Evolutionary conservation across 148 eudicot genomes (phyloP).

Genomic region (Chenopodium quinoa): DNA sequence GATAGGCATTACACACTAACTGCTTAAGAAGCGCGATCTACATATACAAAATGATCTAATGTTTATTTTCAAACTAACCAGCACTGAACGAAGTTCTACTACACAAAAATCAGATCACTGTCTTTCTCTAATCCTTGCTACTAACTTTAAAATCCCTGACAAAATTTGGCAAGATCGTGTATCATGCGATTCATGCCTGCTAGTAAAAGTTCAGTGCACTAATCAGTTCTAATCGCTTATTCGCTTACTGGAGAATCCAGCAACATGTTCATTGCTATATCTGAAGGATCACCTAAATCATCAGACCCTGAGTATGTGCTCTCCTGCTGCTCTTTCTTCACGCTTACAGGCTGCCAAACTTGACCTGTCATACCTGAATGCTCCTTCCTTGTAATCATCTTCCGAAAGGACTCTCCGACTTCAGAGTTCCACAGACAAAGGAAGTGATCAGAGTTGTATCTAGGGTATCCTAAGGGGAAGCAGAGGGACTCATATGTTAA

Average conservation of each 20-base stretch:
- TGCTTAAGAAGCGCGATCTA: not conserved
- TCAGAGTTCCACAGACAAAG: constrained; percentile 32
- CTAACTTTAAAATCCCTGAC: not conserved
- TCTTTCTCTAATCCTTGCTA: not conserved
- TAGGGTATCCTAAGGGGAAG: constrained; percentile 9
- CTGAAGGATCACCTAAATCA: constrained; percentile 17
- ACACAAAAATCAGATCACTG: constrained; percentile 3
- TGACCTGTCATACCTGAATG: constrained; percentile 28
- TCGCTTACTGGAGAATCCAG: constrained; percentile 36
- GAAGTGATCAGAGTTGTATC: constrained; percentile 7
- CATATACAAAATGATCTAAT: not conserved
- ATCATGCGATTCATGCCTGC: constrained; percentile 16
- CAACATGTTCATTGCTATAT: constrained; percentile 29
- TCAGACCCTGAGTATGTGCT: constrained; percentile 9
- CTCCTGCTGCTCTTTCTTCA: constrained; percentile 2
- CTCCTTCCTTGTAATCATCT: not conserved
- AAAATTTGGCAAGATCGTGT: not conserved
- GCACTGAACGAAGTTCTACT: not conserved
- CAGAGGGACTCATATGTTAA: constrained; percentile 21
- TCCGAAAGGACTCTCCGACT: constrained; percentile 31
- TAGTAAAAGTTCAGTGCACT: not conserved
- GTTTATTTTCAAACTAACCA: not conserved
- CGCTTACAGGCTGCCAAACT: constrained; percentile 5
- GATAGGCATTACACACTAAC: too few species aligned
- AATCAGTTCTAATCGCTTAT: not conserved